Base-by-base conservation (phyloP, 1,284 basidiomycete genomes). In the Volvariella volvacea region DNA sequence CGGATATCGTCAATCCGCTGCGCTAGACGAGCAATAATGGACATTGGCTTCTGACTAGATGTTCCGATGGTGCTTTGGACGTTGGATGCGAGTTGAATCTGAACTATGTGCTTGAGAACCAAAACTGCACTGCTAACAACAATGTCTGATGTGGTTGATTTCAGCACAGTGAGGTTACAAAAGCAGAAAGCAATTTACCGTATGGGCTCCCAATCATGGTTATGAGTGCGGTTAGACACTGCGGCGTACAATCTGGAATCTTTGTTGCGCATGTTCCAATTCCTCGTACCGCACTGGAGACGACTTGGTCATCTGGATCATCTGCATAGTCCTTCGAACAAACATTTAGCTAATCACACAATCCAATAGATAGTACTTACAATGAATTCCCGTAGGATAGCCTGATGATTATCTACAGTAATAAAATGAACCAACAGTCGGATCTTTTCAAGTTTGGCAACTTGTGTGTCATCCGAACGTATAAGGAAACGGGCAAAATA, bases 31-130 rank as follows among this genome's bases (percentile, higher is more conserved):
- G 80, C 74, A 8, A 93, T 84, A 48, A 95, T 85, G 10, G 68
- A 66, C 16, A 80, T 62, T 0, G 86, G 80, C 12, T 71, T 73
- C 46, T 73, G 71, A 0, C 68, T 51, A 9, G 52, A 48, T n/a
- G 55, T 46, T 39, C 34, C 34, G n/a, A 36, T 36, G 19, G 14
- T 6, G 14, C n/a, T 20, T 36, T 36, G 34, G 8, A 15, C 6
- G 34, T n/a, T 53, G n/a, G 70, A 65, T 22, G 83, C 69, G 14
- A 36, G 19, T 47, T 82, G 82, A 32, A 68, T 66, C 51, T 92
- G 85, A 14, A 96, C 80, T 14, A 96, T 76, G 7, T 80, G 73
- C 61, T 92, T 92, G 38, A 95, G 73, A 4, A 92, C 89, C 36
- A 92, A 67, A 31, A 95, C 84, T 0, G 91, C 82, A 46, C 77